A percentile compares a stretch with the other conserved stretches of the same genome.
Evolutionary conservation across 345 rosid species (phyloP).

Genomic region (Passiflora organensis): DNA sequence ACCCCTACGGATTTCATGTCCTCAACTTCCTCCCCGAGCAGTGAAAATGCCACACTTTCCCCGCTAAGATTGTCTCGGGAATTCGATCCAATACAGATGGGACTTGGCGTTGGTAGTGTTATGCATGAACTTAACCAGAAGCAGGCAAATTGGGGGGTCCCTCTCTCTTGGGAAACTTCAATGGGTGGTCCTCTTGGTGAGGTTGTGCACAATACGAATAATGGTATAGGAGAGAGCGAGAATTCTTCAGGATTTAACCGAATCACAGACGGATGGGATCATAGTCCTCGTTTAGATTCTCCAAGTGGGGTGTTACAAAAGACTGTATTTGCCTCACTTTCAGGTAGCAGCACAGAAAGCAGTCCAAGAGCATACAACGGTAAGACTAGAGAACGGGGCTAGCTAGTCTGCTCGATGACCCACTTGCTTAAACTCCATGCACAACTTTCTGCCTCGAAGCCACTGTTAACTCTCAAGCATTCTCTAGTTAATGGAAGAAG

Average conservation of each 20-base stretch:
- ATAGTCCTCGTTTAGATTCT: constrained; percentile 44
- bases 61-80: constrained; percentile 44
- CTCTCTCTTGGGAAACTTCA: constrained; percentile 54
- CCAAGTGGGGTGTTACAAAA: constrained; percentile 82
- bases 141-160: constrained; percentile 52
- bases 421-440: constrained; percentile 24
- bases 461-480: neutral
- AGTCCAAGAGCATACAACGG: constrained; percentile 51
- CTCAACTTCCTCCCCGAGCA: constrained; percentile 45
- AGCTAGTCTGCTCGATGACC: constrained; percentile 28
- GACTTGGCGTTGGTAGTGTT: constrained; percentile 39
- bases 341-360: constrained; percentile 83
- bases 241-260: constrained; percentile 42
- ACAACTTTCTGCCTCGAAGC: constrained; percentile 29
- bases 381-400: constrained; percentile 31
- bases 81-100: constrained; percentile 47
- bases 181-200: constrained; percentile 78
- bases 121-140: constrained; percentile 32
- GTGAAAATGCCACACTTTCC: constrained; percentile 34
- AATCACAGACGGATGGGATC: constrained; percentile 51
- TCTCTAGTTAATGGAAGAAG: neutral
- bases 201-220: constrained; percentile 47
- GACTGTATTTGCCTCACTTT: constrained; percentile 55
- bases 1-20: constrained; percentile 44
- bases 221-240: constrained; percentile 31